These are phyloP conservation scores for Copromyces sp. DNA, from an alignment of 495 filamentous ascomycete genomes.

Conservation along the genomic window DNA sequence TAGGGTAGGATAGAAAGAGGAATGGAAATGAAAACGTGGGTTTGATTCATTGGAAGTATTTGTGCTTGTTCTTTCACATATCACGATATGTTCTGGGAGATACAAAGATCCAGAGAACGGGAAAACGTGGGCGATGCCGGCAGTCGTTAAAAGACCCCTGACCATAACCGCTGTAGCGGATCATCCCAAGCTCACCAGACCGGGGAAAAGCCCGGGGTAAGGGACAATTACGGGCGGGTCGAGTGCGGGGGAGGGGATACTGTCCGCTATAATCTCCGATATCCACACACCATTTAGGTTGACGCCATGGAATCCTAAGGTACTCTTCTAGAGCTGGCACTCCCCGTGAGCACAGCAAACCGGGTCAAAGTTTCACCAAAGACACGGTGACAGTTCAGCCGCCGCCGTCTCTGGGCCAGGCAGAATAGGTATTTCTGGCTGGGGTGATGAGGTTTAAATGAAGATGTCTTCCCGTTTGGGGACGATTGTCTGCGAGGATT, in stretches of 20 bases:
- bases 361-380: background rate
- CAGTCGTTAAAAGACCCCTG: background rate
- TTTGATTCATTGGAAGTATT: background rate
- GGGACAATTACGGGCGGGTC: background rate
- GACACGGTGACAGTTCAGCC: background rate
- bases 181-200: background rate
- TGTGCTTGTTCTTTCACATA: background rate
- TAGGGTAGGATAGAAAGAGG: background rate
- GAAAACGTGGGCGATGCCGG: background rate
- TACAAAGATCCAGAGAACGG: background rate
- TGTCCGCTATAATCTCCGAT: background rate
- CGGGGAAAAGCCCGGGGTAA: background rate
- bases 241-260: background rate
- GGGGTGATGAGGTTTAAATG: background rate
- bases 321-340: background rate
- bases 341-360: background rate
- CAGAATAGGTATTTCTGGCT: background rate
- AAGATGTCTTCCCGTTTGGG: background rate
- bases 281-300: background rate
- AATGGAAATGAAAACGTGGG: background rate
- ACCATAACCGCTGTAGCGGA: background rate
- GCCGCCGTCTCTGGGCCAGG: background rate
- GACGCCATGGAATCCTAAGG: background rate
- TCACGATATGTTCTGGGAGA: background rate
- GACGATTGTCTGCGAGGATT: background rate